Evolutionary conservation across 352 stramenopile genomes (phyloP), one percentile per base, ranked within the genome.

Genomic region (Phytophthora hibernalis): DNA sequence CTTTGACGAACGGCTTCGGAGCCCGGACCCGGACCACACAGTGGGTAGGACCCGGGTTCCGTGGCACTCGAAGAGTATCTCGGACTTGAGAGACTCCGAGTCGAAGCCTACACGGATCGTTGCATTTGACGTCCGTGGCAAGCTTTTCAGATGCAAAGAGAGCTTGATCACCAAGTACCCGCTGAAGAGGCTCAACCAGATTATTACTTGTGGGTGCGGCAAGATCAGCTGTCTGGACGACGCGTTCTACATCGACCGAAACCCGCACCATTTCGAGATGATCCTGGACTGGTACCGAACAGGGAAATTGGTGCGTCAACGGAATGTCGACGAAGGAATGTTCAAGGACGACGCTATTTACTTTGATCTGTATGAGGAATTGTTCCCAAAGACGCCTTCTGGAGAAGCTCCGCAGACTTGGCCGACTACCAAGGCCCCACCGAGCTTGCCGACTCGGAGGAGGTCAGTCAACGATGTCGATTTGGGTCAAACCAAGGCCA

Each of bases 261-360:
- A 90, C 52, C 81, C 85, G 18, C 72, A 79, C 35, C 73, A 89
- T 44, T 93, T 93, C 56, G 79, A 87, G 38, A 70, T 87, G 58
- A 80, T 93, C 24, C 66, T 93, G 20, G 85, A 93, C 54, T 93
- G 81, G 81, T 93, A 93, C 56, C 79, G 83, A 28, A 90, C 80
- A 2, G 81, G 74, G 0, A 85, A 77, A 33, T 68, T 79, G 10
- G 55, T 79, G n/a, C 53, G 65, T 3, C 84, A 78, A 28, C 62
- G 68, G 2, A 76, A 80, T 33, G 63, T 91, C 0, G 58, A 80
- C n/a, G 70, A 84, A 37, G 62, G 74, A 44, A 65, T 74, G 16
- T 72, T 93, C 26, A 74, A 80, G 28, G 72, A 82, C 12, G 85
- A 93, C 51, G 83, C 80, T 0, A 66, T 70, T 37, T 93, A 90